Conservation (phyloP, 116 monocot species). For the Iris pallida region DNA sequence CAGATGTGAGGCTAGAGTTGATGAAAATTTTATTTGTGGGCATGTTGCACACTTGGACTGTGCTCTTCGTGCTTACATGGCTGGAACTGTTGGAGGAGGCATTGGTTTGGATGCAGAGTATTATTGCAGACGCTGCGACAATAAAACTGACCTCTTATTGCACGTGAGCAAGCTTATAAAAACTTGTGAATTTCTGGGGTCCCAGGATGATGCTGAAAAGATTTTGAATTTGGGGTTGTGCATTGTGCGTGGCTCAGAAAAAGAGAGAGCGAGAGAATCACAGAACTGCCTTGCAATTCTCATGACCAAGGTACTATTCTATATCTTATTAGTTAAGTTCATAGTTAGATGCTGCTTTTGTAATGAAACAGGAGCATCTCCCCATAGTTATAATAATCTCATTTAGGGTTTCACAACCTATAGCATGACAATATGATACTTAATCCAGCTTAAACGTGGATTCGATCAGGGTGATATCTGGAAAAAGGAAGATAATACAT, state of each 20-base stretch:
- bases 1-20: conserved; percentile 55
- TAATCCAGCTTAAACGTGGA: conserved; percentile 66
- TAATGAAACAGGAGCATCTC: too few relatives aligned
- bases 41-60: conserved; percentile 78
- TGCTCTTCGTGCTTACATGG: conserved; percentile 66
- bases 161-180: conserved; percentile 36
- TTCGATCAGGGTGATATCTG: conserved; percentile 46
- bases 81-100: conserved; percentile 73
- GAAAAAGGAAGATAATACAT: conserved; percentile 30
- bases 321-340: too few relatives aligned
- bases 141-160: conserved; percentile 55
- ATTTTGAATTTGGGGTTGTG: conserved; percentile 44
- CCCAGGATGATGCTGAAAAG: conserved; percentile 37
- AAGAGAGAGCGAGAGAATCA: conserved; percentile 38
- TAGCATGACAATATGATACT: too few relatives aligned
- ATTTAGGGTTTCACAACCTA: too few relatives aligned
- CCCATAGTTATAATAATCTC: too few relatives aligned
- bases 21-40: conserved; percentile 54
- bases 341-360: too few relatives aligned
- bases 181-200: conserved; percentile 36
- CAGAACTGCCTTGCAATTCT: conserved; percentile 25
- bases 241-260: conserved; percentile 45
- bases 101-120: conserved; percentile 73
- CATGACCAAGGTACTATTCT: conserved; percentile 66
- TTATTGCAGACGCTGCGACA: conserved; percentile 79